These are phyloP conservation scores for Phaffia tasmanica DNA, from an alignment of 768 basidiomycete genomes.

Conservation along the genomic window DNA sequence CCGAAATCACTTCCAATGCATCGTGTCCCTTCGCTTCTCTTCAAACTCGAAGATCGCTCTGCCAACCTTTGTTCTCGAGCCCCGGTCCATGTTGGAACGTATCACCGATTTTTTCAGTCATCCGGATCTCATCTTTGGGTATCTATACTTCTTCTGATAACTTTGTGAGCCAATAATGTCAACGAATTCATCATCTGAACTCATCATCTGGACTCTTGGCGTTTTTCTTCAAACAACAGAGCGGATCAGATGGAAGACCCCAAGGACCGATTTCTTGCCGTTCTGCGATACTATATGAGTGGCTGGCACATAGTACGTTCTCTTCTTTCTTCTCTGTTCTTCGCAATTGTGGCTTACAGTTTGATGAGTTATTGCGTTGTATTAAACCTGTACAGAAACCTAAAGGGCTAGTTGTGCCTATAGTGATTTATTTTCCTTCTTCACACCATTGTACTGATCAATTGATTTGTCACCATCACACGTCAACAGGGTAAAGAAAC, in stretches of 20 bases:
- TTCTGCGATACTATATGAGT: slow-evolving; percentile 89
- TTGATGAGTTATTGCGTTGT: neutral
- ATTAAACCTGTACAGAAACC: slow-evolving; percentile 48
- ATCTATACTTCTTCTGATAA: slow-evolving; percentile 29
- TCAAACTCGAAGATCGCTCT: slow-evolving; percentile 22
- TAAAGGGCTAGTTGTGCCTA: slow-evolving; percentile 48
- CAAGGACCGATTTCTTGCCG: slow-evolving; percentile 80
- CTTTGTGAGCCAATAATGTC: neutral
- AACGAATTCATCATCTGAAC: neutral
- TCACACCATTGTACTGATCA: neutral
- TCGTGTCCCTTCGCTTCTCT: slow-evolving; percentile 37
- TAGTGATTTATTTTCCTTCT: neutral
- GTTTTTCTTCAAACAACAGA: slow-evolving; percentile 41
- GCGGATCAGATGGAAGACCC: slow-evolving; percentile 68
- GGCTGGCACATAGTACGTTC: slow-evolving; percentile 76
- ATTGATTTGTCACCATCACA: slow-evolving; percentile 3
- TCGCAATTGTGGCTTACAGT: neutral
- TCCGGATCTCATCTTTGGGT: slow-evolving; percentile 93
- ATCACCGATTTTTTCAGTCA: slow-evolving; percentile 99
- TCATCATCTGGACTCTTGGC: neutral
- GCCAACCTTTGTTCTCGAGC: slow-evolving; percentile 77
- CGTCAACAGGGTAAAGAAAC: slow-evolving; percentile 70
- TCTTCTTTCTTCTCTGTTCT: no score
- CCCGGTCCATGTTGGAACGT: slow-evolving; percentile 90
- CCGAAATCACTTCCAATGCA: neutral